Conservation (phyloP, 2,329 filamentous ascomycete species). For the Paraconiothyrium sp. region DNA sequence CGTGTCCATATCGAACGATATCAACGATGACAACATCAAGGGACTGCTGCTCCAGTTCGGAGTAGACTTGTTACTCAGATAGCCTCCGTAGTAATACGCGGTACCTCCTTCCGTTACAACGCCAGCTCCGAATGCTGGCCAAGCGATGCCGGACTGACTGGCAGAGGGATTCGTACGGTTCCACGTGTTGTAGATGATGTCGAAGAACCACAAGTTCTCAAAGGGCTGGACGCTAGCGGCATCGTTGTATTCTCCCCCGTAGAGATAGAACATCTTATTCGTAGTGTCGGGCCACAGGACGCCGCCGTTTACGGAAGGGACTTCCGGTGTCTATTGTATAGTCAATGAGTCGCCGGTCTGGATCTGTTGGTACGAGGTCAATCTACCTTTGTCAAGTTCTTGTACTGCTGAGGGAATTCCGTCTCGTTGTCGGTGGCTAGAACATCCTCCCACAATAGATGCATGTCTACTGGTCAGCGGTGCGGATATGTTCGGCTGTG, state of each 20-base stretch:
- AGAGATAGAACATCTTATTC: background rate
- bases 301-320: background rate
- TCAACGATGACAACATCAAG: background rate
- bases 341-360: no score
- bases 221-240: no score
- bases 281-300: background rate
- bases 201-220: background rate
- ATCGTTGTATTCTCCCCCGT: background rate
- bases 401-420: no score
- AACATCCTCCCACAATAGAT: no score
- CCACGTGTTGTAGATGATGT: conserved; percentile 5
- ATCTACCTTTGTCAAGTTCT: no score
- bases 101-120: background rate
- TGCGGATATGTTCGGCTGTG: no score
- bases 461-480: no score
- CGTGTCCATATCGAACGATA: background rate
- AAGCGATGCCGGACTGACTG: background rate
- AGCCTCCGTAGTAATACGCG: background rate
- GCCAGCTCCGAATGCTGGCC: background rate
- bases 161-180: background rate
- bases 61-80: background rate
- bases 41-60: background rate
- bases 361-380: no score
- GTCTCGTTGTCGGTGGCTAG: no score
- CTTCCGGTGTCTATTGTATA: background rate